Conservation (phyloP, 2,329 filamentous ascomycete species). For the Sporothrix euskadiensis region DNA sequence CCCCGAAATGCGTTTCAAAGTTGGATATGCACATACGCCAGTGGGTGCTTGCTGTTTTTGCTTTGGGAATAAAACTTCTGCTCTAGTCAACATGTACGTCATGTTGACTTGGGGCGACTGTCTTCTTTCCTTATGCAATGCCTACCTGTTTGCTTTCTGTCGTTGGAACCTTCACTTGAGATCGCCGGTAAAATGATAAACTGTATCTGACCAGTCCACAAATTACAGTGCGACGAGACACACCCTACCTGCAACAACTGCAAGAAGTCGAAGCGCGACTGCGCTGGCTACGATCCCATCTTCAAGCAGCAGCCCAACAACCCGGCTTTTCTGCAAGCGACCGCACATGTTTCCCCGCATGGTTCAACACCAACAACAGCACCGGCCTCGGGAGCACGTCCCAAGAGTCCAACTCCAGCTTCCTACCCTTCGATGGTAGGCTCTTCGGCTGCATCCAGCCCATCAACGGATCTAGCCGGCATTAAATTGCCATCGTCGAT, state of each 20-base stretch:
- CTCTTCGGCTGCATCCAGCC: constrained; percentile 1
- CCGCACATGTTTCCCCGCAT: background rate
- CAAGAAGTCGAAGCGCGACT: constrained; percentile 85
- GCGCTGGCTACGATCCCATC: constrained; percentile 82
- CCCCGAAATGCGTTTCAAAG: background rate
- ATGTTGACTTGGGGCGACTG: background rate
- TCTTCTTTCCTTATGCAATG: background rate
- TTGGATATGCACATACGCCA: background rate
- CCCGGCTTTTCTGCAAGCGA: constrained; percentile 23
- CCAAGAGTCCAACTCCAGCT: background rate
- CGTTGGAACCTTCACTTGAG: background rate
- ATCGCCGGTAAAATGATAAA: background rate
- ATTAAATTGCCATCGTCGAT: constrained; percentile 12
- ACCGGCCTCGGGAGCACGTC: background rate
- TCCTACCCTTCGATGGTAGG: background rate
- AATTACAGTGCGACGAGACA: constrained; percentile 82
- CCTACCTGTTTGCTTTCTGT: background rate
- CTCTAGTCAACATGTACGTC: background rate
- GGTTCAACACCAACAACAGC: constrained; percentile 2
- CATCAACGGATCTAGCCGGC: constrained; percentile 7
- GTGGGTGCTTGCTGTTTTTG: background rate
- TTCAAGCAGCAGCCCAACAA: constrained; percentile 67
- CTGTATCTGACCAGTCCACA: constrained; percentile 35
- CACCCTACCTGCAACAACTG: constrained; percentile 91
- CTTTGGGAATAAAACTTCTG: no score